Base-by-base conservation (phyloP, 2,329 filamentous ascomycete species). In the Cytospora paraplurivora region DNA sequence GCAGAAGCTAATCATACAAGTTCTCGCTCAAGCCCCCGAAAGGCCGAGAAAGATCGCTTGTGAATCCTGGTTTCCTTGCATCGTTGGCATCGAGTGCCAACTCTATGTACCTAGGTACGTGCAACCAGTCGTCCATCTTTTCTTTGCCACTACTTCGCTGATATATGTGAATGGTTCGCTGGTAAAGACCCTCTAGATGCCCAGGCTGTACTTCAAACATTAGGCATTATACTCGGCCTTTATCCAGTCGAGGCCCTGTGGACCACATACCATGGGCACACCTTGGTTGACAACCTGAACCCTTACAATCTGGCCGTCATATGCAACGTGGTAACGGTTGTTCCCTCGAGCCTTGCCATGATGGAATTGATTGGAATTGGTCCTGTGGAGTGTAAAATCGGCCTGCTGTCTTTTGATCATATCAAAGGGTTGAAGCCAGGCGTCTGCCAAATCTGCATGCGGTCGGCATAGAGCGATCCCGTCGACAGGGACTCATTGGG, bases 381-480 rank as follows among this genome's bases (percentile, higher is more conserved):
- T n/a, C n/a, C n/a, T n/a, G n/a, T n/a, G n/a, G n/a, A n/a, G n/a
- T n/a, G n/a, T n/a, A n/a, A n/a, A n/a, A 15, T 47, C 7, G 7
- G 19, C n/a, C 10, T 7, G 41, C 41, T 17, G 12, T 8, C 17
- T 17, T 10, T 47, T 19, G 7, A 47, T 47, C 4, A 47, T 11
- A 17, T 47, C 13, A 5, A 47, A 10, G n/a, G 19, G 41, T 47
- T 10, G 17, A 21, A 50, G 50, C 63, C 59, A 65, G 4, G 33
- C 59, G 35, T 21, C 44, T 35, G n/a, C n/a, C 17, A 65, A 65
- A 0, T 21, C 15, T 19, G 59, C n/a, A 15, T 58, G 63, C 34
- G 62, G 21, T 3, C 12, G 21, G 2, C 35, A 41, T 10, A 1
- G 34, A 5, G 58, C 32, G 8, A 62, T 55, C 0, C 58, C 54